Base-by-base conservation (phyloP, 2,329 filamentous ascomycete species). In the Paracamarosporium sp. region DNA sequence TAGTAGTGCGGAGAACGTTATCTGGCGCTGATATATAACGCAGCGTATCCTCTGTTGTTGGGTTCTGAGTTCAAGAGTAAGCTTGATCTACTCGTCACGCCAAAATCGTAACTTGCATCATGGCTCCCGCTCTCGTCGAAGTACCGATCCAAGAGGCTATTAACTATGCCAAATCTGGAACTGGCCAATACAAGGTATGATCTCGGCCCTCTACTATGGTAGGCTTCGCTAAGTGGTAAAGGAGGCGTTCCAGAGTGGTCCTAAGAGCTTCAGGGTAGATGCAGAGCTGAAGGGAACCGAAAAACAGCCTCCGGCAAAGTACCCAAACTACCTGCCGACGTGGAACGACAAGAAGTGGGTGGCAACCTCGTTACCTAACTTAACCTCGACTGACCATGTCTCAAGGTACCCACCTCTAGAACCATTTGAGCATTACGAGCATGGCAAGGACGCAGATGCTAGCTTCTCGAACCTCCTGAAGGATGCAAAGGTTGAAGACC, bases 361-460 rank as follows among this genome's bases (percentile, higher is more conserved):
- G 50, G 50, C 9, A 44, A 12, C 17, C 20, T 12, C 30, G 31
- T 25, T 3, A 4, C 22, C 12, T 40, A 15, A 36, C n/a, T 9
- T 38, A 4, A 3, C 27, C 9, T 35, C 35, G 31, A 55, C 57
- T 60, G 12, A 65, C n/a, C 31, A 69, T 63, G 67, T 47, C 64
- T 66, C 12, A 63, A 83, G 78, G 62, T 90, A 88, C 67, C 82
- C 86, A 55, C 88, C 90, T 6, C 82, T 91, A 7, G 79, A 88
- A 60, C 85, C 84, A 0, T 93, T 92, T 66, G 83, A 89, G 70
- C 89, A 92, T 72, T 85, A 86, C 61, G 90, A 94, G 55, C 90
- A 90, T 67, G 91, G 90, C 65, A 88, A 88, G 67, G 88, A 92
- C 65, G 90, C 91, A 45, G 89, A 93, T 70, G 80, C 85, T 1